phyloP scores from a whole-genome alignment of 768 basidiomycete species.

The Suillus americanus region DNA sequence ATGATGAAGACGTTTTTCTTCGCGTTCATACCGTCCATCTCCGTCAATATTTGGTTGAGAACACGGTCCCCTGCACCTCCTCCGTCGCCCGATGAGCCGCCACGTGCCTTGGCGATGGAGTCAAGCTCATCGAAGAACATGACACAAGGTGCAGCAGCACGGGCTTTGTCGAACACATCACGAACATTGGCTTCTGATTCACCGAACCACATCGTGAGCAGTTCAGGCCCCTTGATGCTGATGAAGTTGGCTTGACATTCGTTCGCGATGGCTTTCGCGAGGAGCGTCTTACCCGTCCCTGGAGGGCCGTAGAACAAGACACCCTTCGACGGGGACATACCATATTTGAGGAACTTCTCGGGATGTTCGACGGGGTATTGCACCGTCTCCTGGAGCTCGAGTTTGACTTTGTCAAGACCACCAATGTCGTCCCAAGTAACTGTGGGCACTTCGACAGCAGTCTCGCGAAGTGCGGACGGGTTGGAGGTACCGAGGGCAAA shows the following conservation, averaged over 20 bases:
- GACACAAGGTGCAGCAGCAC: conserved; percentile 98
- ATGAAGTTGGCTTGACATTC: conserved; percentile 99
- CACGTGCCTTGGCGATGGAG: conserved; percentile 97
- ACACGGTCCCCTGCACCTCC: conserved; percentile 99
- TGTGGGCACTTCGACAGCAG: conserved; percentile 98
- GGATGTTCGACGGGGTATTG: conserved; percentile 99
- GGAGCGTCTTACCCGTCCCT: conserved; percentile 98
- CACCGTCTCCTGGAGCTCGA: conserved; percentile 97
- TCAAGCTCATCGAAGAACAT: conserved; percentile 99
- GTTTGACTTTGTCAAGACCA: conserved; percentile 99
- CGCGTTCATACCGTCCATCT: conserved; percentile 98
- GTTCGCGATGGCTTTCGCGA: conserved; percentile 99
- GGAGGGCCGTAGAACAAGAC: conserved; percentile 99
- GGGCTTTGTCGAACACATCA: conserved; percentile 99
- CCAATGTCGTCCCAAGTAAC: conserved; percentile 99
- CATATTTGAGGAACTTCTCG: conserved; percentile 99
- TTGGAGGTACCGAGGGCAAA: conserved; percentile 97
- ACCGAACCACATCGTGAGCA: conserved; percentile 99
- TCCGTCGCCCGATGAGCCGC: conserved; percentile 78
- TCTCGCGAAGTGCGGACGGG: conserved; percentile 98
- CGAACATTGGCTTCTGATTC: conserved; percentile 99
- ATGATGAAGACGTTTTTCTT: conserved; percentile 99
- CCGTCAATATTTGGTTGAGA: conserved; percentile 93
- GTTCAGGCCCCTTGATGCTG: conserved; percentile 98
- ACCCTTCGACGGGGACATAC: conserved; percentile 99